A percentile compares a stretch with the other conserved stretches of the same genome.
phyloP scores from a whole-genome alignment of 345 rosid genomes.

The Eucalyptus decipiens region DNA sequence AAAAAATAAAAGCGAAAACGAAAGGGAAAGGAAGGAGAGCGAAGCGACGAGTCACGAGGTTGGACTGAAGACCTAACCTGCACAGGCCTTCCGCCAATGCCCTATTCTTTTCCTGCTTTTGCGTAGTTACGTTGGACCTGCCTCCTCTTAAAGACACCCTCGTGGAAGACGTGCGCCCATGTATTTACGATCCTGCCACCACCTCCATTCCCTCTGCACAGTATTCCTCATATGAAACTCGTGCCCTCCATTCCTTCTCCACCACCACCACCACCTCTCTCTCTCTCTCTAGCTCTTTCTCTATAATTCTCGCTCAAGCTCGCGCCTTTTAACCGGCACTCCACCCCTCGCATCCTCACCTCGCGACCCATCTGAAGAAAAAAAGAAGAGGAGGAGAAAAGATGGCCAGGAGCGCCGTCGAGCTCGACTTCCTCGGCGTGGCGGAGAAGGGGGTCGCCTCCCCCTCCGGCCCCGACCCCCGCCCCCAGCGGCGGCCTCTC shows the following conservation, averaged over 20 bases:
- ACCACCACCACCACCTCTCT: neutral
- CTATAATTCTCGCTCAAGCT: neutral
- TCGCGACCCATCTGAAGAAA: neutral
- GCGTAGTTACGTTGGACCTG: neutral
- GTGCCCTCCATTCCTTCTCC: neutral
- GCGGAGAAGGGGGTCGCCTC: slow-evolving; percentile 21
- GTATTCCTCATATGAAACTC: neutral
- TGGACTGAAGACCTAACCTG: neutral
- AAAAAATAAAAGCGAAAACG: neutral
- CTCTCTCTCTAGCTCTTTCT: neutral
- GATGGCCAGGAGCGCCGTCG: slow-evolving; percentile 44
- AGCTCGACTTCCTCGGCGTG: slow-evolving; percentile 65
- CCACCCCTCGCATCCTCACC: neutral
- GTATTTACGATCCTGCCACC: neutral
- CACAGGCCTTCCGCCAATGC: neutral
- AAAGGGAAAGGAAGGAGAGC: neutral
- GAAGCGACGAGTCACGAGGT: neutral
- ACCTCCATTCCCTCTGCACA: neutral
- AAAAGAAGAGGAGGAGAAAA: neutral
- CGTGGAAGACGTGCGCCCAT: neutral
- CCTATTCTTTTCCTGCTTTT: neutral
- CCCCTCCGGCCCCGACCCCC: neutral
- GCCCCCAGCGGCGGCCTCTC: slow-evolving; percentile 20
- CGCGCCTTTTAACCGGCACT: no score
- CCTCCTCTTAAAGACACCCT: neutral